phyloP scores from a whole-genome alignment of 495 filamentous ascomycete species.

The Podospora pseudoanserina region DNA sequence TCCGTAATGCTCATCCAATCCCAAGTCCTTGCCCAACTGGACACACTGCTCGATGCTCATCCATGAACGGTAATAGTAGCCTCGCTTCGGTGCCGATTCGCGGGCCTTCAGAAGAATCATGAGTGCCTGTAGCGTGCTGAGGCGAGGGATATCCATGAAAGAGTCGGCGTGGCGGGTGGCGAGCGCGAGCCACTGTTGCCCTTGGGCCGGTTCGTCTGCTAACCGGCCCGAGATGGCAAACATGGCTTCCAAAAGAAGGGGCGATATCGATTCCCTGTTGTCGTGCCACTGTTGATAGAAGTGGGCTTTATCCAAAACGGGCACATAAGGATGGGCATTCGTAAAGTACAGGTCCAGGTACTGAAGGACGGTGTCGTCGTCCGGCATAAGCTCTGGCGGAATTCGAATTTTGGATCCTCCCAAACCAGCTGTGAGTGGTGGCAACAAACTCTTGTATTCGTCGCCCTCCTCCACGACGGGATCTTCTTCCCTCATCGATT shows the following conservation, averaged over 20 bases:
- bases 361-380: slow-evolving; percentile 73
- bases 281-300: slow-evolving; percentile 93
- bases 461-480: slow-evolving; percentile 74
- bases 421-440: slow-evolving; percentile 56
- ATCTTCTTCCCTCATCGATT: slow-evolving; percentile 57
- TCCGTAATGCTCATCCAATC: slow-evolving; percentile 81
- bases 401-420: slow-evolving; percentile 78
- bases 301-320: slow-evolving; percentile 77
- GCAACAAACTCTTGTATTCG: slow-evolving; percentile 59
- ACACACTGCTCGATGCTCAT: slow-evolving; percentile 92
- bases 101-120: slow-evolving; percentile 86
- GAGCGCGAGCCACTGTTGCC: slow-evolving; percentile 90
- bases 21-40: slow-evolving; percentile 89
- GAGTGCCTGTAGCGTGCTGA: slow-evolving; percentile 92
- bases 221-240: slow-evolving; percentile 87
- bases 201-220: slow-evolving; percentile 76
- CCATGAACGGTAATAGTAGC: slow-evolving; percentile 97
- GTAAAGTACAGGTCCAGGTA: slow-evolving; percentile 93
- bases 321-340: slow-evolving; percentile 94
- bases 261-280: slow-evolving; percentile 81
- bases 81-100: slow-evolving; percentile 85
- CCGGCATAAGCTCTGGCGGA: slow-evolving; percentile 90
- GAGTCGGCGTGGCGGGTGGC: slow-evolving; percentile 91
- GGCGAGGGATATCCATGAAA: slow-evolving; percentile 88
- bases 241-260: slow-evolving; percentile 88